These are phyloP conservation scores for Tricholoma sp. DNA, from an alignment of 768 basidiomycete species.

Conservation along the genomic window DNA sequence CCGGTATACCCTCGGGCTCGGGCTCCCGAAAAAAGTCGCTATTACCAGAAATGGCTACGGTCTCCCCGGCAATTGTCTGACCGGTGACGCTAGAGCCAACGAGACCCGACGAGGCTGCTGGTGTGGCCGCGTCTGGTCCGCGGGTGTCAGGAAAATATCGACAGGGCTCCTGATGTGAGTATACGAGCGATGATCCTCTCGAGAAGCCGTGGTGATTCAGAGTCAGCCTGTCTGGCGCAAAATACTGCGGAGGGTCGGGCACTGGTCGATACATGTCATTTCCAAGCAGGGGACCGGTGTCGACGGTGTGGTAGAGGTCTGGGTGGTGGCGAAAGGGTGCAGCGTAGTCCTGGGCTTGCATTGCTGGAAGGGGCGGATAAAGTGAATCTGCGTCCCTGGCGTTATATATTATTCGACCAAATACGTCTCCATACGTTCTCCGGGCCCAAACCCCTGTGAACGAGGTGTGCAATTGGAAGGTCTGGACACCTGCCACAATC, in stretches of 20 bases:
- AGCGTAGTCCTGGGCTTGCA: constrained; percentile 33
- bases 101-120: constrained; percentile 25
- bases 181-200: constrained; percentile 43
- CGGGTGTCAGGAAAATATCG: constrained; percentile 34
- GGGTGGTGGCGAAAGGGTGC: constrained; percentile 20
- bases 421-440: constrained; percentile 35
- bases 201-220: constrained; percentile 40
- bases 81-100: constrained; percentile 38
- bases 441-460: constrained; percentile 22
- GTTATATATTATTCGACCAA: constrained; percentile 45
- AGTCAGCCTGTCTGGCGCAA: constrained; percentile 24
- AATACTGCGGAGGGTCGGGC: constrained; percentile 20
- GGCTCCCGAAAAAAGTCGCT: constrained; percentile 20
- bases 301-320: constrained; percentile 22
- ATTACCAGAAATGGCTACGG: constrained; percentile 14
- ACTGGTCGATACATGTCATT: constrained; percentile 5
- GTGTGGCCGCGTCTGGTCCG: constrained; percentile 25
- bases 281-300: constrained; percentile 9
- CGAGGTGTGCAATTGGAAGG: constrained; percentile 39
- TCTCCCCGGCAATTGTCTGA: constrained; percentile 35
- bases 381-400: constrained; percentile 23
- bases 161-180: constrained; percentile 39
- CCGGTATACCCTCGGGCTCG: constrained; percentile 35
- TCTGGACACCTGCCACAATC: constrained; percentile 39
- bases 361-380: constrained; percentile 32